Percentiles rank a stretch among this genome's conserved stretches.
Evolutionary conservation across 371 early-diverging fungal species (phyloP).

Genomic region (Zychaea mexicana): DNA sequence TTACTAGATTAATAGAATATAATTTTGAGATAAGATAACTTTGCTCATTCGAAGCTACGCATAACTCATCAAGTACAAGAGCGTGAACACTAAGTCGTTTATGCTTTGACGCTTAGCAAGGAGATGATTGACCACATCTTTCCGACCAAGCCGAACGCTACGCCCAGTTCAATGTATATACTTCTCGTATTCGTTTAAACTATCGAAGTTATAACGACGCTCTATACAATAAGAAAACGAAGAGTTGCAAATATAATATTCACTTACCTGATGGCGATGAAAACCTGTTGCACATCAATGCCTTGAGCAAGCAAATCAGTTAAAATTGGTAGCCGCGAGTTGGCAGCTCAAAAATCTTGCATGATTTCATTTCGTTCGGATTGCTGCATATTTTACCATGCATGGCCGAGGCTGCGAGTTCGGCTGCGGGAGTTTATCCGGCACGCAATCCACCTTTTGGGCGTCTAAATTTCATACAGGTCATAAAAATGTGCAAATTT

Average conservation of each 20-base stretch:
- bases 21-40: too few relatives aligned
- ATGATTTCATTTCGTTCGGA: conserved; percentile 96
- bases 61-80: too few relatives aligned
- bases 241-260: too few relatives aligned
- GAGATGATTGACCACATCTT: conserved; percentile 98
- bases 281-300: conserved; percentile 99
- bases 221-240: background rate
- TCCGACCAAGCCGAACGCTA: conserved; percentile 99
- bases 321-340: conserved; percentile 95
- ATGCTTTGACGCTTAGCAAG: too few relatives aligned
- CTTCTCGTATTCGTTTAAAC: conserved; percentile 94
- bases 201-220: conserved; percentile 84
- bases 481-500: conserved; percentile 89
- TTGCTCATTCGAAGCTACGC: too few relatives aligned
- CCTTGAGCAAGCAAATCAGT: conserved; percentile 99
- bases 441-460: conserved; percentile 91
- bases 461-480: conserved; percentile 88
- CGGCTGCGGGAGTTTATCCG: conserved; percentile 78
- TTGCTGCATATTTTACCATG: conserved; percentile 97
- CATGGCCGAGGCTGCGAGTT: conserved; percentile 94
- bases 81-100: too few relatives aligned
- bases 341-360: conserved; percentile 95
- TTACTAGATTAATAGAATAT: conserved; percentile 84
- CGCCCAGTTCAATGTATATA: conserved; percentile 99
- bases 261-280: conserved; percentile 77